Conservation (phyloP, 2,329 filamentous ascomycete genomes). For the Fusarium chlamydosporum region DNA sequence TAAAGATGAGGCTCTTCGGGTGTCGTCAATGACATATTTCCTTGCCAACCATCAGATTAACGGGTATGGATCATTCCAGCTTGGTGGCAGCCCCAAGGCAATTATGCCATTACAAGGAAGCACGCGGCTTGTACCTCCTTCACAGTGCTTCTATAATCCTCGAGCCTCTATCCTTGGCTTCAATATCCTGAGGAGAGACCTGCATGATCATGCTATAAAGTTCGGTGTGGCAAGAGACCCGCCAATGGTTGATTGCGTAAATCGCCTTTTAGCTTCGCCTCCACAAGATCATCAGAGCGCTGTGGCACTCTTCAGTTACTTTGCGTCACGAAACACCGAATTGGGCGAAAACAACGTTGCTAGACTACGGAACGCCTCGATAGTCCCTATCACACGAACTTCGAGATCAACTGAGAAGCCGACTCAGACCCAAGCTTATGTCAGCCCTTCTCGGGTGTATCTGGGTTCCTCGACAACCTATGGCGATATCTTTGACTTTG, state of each 20-base stretch:
- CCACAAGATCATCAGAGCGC: conserved; percentile 78
- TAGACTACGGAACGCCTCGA: conserved; percentile 73
- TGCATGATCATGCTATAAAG: conserved; percentile 84
- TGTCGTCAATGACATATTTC: conserved; percentile 84
- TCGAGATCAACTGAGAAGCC: conserved; percentile 59
- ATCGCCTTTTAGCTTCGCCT: conserved; percentile 78
- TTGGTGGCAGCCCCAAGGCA: conserved; percentile 66
- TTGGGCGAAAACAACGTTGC: conserved; percentile 73
- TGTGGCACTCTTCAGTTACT: conserved; percentile 82
- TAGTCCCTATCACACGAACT: conserved; percentile 75
- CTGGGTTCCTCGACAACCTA: conserved; percentile 80
- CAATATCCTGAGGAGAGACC: conserved; percentile 78
- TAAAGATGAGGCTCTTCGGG: conserved; percentile 70
- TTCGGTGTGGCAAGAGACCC: conserved; percentile 91
- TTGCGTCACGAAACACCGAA: conserved; percentile 82
- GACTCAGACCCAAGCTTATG: conserved; percentile 52
- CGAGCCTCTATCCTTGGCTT: conserved; percentile 84
- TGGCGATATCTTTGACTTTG: conserved; percentile 94
- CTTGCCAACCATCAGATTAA: conserved; percentile 84
- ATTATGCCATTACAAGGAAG: conserved; percentile 82
- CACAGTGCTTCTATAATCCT: conserved; percentile 85
- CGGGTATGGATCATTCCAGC: conserved; percentile 76
- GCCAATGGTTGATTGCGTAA: conserved; percentile 81
- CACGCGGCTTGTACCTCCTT: conserved; percentile 77
- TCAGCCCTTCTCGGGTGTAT: conserved; percentile 82